Evolutionary conservation across 176 grass and related monocot genomes (phyloP).

Genomic region (sorghum (Sorghum bicolor)): Sorghum_bicolor_NCBIv3 NC_012871.2:62971001-62971500

Average conservation of each 20-base stretch:
- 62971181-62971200: slow-evolving; percentile 48
- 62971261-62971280: slow-evolving; percentile 37
- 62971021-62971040: background rate
- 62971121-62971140: slow-evolving; percentile 29
- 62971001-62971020: slow-evolving; percentile 35
- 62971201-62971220: slow-evolving; percentile 45
- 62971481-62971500: background rate
- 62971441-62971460: background rate
- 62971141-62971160: slow-evolving; percentile 35
- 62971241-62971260: slow-evolving; percentile 51
- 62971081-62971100: slow-evolving; percentile 46
- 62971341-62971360: slow-evolving; percentile 61
- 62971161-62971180: slow-evolving; percentile 32
- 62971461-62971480: slow-evolving; percentile 37
- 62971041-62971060: slow-evolving; percentile 40
- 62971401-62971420: slow-evolving; percentile 13
- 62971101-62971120: slow-evolving; percentile 34
- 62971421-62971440: background rate
- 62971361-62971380: slow-evolving; percentile 46
- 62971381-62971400: background rate
- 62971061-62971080: slow-evolving; percentile 13
- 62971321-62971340: slow-evolving; percentile 42
- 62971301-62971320: slow-evolving; percentile 39
- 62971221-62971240: slow-evolving; percentile 46
- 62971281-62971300: slow-evolving; percentile 27